A percentile compares a stretch with the other conserved stretches of the same genome.
phyloP scores from a whole-genome alignment of 1,284 basidiomycete species.

The Cryptococcus sp. region DNA sequence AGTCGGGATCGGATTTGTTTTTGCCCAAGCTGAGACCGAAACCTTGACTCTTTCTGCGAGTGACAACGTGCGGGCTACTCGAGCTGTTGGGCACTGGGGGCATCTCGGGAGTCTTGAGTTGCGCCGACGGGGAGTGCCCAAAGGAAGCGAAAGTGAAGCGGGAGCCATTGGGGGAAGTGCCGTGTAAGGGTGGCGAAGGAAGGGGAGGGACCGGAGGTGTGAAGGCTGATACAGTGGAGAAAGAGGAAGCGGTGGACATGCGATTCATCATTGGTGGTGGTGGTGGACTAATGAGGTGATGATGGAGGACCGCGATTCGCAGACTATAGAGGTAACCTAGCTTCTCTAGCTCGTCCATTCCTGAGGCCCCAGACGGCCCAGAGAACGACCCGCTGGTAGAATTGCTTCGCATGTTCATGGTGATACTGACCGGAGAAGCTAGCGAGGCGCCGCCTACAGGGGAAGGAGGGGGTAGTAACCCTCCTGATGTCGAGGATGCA shows the following conservation, averaged over 20 bases:
- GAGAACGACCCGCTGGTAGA: not conserved
- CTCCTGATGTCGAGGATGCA: constrained; percentile 10
- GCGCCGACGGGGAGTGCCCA: constrained; percentile 9
- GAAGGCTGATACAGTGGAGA: constrained; percentile 2
- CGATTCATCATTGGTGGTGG: constrained; percentile 8
- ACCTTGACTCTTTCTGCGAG: constrained; percentile 29
- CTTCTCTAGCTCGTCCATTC: constrained; percentile 41
- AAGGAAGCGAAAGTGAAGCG: constrained; percentile 22
- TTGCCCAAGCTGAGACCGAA: constrained; percentile 22
- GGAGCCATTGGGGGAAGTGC: constrained; percentile 29
- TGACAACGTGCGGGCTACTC: constrained; percentile 6
- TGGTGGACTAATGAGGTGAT: constrained; percentile 19
- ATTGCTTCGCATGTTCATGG: not conserved
- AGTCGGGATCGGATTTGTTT: constrained; percentile 31
- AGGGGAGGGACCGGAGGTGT: constrained; percentile 21
- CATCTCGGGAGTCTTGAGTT: constrained; percentile 14
- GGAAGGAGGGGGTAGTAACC: constrained; percentile 13
- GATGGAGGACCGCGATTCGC: constrained; percentile 43
- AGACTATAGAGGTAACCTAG: constrained; percentile 47
- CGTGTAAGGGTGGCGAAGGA: constrained; percentile 20
- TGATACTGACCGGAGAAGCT: constrained; percentile 11
- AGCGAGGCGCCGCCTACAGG: constrained; percentile 4
- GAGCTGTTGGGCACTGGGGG: constrained; percentile 1
- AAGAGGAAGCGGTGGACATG: constrained; percentile 9
- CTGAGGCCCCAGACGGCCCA: not conserved